Evolutionary conservation across 208 protist genomes (phyloP).

Genomic region (Plasmodiophora brassicae): DNA sequence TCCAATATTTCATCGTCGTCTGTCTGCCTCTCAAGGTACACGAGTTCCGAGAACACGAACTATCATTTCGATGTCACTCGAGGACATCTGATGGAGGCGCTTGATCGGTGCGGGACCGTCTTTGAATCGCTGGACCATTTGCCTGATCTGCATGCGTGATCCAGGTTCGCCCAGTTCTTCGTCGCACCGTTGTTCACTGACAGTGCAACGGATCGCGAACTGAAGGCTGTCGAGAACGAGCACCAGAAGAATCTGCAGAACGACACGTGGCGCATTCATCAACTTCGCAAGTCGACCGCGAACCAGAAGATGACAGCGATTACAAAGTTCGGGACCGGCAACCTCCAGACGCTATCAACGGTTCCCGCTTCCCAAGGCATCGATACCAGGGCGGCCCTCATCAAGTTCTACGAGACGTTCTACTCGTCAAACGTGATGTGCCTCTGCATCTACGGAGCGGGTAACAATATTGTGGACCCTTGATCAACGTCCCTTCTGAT

Average conservation of each 20-base stretch:
- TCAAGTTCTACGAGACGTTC: constrained; percentile 43
- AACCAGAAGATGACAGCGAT: constrained; percentile 49
- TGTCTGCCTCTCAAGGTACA: constrained; percentile 51
- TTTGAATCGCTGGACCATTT: background rate
- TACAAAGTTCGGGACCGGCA: constrained; percentile 58
- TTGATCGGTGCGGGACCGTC: constrained; percentile 72
- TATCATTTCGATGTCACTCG: constrained; percentile 77
- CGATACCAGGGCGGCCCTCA: constrained; percentile 15
- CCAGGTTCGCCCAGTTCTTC: constrained; percentile 81
- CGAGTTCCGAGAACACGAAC: constrained; percentile 65
- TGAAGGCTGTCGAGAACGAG: constrained; percentile 83
- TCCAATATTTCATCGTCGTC: background rate
- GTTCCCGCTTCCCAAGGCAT: background rate
- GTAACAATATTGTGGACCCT: background rate
- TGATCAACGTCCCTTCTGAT: background rate
- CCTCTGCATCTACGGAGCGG: constrained; percentile 41
- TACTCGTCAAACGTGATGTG: constrained; percentile 55
- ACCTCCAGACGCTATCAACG: constrained; percentile 40
- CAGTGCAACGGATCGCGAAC: constrained; percentile 70
- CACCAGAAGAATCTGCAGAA: constrained; percentile 77
- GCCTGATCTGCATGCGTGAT: background rate
- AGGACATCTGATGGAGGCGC: constrained; percentile 65
- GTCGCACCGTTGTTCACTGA: constrained; percentile 74
- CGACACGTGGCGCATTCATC: constrained; percentile 48
- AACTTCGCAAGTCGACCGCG: constrained; percentile 47